Evolutionary conservation across 371 early-diverging fungal species (phyloP).

Genomic region (Mucor indicus): DNA sequence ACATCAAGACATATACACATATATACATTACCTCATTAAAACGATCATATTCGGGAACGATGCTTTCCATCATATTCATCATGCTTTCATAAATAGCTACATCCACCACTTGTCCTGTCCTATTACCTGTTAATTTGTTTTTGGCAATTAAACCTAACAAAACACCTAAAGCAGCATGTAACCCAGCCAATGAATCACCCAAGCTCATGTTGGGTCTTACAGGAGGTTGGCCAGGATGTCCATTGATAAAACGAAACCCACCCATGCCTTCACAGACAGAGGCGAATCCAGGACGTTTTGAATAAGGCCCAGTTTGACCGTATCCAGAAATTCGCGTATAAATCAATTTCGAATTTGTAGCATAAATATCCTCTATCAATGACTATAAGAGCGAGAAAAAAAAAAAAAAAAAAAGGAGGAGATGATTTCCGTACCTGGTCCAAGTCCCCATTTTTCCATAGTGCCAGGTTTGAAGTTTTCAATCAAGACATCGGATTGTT

Average conservation of each 20-base stretch:
- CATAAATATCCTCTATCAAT: conserved; percentile 43
- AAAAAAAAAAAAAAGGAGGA: too few relatives aligned
- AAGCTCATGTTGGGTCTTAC: conserved; percentile 56
- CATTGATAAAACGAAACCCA: conserved; percentile 52
- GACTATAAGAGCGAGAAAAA: too few relatives aligned
- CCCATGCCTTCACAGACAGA: conserved; percentile 61
- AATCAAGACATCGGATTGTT: conserved; percentile 50
- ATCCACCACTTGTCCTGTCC: conserved; percentile 55
- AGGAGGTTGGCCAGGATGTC: conserved; percentile 46
- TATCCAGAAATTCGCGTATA: conserved; percentile 57
- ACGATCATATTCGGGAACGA: conserved; percentile 54
- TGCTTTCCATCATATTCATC: conserved; percentile 57
- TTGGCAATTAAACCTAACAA: conserved; percentile 40
- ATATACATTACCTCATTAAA: conserved; percentile 27
- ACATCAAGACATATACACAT: too few relatives aligned
- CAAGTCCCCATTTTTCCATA: conserved; percentile 63
- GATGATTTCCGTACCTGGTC: conserved; percentile 53
- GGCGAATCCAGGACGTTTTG: conserved; percentile 53
- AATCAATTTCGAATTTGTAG: conserved; percentile 41
- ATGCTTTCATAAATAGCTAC: conserved; percentile 57
- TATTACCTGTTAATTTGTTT: conserved; percentile 23
- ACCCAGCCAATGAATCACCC: conserved; percentile 56
- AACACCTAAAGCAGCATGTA: conserved; percentile 53
- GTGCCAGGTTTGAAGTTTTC: conserved; percentile 61
- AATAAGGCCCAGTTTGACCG: conserved; percentile 56